Evolutionary conservation across 208 protist genomes (phyloP).

Genomic region (Trypanosoma cruzi): DNA sequence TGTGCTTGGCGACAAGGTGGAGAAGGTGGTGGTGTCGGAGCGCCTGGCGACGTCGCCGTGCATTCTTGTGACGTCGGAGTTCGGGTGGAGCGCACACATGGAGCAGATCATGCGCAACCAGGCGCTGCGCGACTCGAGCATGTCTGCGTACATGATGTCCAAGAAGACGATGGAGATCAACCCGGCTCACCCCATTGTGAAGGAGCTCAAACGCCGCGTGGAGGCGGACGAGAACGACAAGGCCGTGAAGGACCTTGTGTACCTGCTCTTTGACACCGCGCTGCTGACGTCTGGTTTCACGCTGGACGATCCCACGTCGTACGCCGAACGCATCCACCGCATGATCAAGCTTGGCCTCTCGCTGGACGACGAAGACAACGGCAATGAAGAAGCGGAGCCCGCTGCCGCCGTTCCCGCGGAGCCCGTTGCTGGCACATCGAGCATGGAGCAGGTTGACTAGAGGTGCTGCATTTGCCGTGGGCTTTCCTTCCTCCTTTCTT

Average conservation of each 20-base stretch:
- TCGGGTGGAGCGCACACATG: slow-evolving; percentile 99
- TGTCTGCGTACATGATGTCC: slow-evolving; percentile 97
- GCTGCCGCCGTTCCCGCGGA: slow-evolving; percentile 46
- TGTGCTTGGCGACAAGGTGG: slow-evolving; percentile 98
- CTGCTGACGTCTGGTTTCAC: slow-evolving; percentile 98
- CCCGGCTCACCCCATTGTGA: slow-evolving; percentile 96
- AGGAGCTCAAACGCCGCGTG: slow-evolving; percentile 92
- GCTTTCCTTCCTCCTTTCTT: slow-evolving; percentile 8
- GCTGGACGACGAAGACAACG: slow-evolving; percentile 87
- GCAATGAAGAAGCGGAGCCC: slow-evolving; percentile 49
- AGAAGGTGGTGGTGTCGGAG: slow-evolving; percentile 98
- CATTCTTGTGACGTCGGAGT: slow-evolving; percentile 98
- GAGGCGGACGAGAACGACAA: slow-evolving; percentile 95
- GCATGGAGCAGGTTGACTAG: slow-evolving; percentile 97
- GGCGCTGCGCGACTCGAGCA: slow-evolving; percentile 96
- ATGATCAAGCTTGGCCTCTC: slow-evolving; percentile 98
- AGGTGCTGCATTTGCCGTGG: neutral
- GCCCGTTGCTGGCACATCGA: slow-evolving; percentile 64
- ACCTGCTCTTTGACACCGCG: slow-evolving; percentile 98
- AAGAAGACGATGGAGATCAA: slow-evolving; percentile 99
- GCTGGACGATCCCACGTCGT: slow-evolving; percentile 96
- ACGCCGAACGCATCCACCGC: slow-evolving; percentile 96
- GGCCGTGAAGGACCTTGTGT: slow-evolving; percentile 98
- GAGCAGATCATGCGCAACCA: slow-evolving; percentile 99
- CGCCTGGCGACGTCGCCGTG: slow-evolving; percentile 97